Evolutionary conservation across 108 stramenopile genomes (phyloP), one percentile per base, ranked within the genome.

Genomic region (Bacterosira constricta): DNA sequence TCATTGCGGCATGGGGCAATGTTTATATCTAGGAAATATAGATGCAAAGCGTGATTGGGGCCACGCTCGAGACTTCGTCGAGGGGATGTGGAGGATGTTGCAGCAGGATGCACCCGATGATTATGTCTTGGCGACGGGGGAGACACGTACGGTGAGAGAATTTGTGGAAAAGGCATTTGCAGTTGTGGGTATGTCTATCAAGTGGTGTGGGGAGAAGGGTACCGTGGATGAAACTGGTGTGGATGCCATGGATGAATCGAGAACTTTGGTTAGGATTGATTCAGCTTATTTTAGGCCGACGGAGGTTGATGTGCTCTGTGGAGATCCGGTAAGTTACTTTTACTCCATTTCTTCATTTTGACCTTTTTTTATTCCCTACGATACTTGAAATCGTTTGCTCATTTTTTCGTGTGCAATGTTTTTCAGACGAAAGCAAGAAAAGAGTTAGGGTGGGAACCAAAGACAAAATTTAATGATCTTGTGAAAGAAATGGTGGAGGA

Each of bases 31-130:
- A 32, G 99, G 99, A 46, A 99, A 99, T 83, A 84, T 98, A 72
- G 97, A 99, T 84, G 85, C 98, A 55, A 97, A 99, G 86, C 94
- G 98, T 73, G 99, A 99, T 88, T 99, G 99, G 99, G 99, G 99
- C 50, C 97, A 98, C 83, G 99, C 99, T 9, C 91, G 90, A 66
- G 99, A 99, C 80, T 99, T 98, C 83, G 91, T 99, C 30, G 90
- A 97, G 80, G 99, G 99, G 41, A 99, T 99, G 99, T 99, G 99
- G 99, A 90, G 84, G 80, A 99, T 99, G 98, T 77, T 98, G 41
- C 99, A 99, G 82, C 79, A 85, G 45, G 99, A 99, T 44, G 82
- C 82, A 58, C 79, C 97, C 47, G 97, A 98, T 70, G 99, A 99
- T 79, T 99, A 96, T 73, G 99, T 99, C 25, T 84, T 99, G 39